Conservation (phyloP, 2,329 filamentous ascomycete genomes). For the Huntiella savannae region DNA sequence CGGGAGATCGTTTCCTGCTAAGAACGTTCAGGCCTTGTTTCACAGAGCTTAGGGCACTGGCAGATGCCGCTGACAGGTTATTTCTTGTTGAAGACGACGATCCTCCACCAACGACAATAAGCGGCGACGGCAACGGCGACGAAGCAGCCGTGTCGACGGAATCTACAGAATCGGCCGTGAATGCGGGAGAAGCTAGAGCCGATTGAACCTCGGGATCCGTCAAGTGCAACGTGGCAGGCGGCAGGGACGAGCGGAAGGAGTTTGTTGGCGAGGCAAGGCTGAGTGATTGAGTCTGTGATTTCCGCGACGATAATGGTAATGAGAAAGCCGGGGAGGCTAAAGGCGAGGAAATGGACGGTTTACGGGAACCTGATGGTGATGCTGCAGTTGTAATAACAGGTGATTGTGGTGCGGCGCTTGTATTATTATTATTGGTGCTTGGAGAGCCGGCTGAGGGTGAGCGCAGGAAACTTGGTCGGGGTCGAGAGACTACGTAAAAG, state of each 20-base stretch:
- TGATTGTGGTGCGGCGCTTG: background rate
- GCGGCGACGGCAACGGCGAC: background rate
- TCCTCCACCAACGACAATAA: too few species aligned
- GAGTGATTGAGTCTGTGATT: background rate
- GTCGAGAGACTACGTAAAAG: slow-evolving; percentile 8
- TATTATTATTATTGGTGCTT: slow-evolving; percentile 4
- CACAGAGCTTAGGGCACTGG: slow-evolving; percentile 24
- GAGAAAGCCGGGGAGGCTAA: slow-evolving; percentile 1
- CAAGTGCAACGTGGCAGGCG: background rate
- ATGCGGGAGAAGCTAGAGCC: slow-evolving; percentile 14
- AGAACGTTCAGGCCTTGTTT: slow-evolving; percentile 17
- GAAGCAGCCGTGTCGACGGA: background rate
- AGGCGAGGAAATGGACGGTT: background rate
- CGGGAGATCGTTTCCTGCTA: slow-evolving; percentile 15
- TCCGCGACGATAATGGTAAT: background rate
- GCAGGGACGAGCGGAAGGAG: background rate
- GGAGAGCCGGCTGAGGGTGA: slow-evolving; percentile 4
- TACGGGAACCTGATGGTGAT: background rate
- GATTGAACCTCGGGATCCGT: slow-evolving; percentile 15
- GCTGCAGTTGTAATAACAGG: background rate
- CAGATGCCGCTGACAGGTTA: slow-evolving; percentile 17
- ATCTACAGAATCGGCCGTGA: background rate
- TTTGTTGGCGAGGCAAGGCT: background rate
- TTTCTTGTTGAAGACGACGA: background rate
- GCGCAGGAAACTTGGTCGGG: slow-evolving; percentile 9